Evolutionary conservation across 2,329 filamentous ascomycete genomes (phyloP).

Genomic region (Madurella fahalii): DNA sequence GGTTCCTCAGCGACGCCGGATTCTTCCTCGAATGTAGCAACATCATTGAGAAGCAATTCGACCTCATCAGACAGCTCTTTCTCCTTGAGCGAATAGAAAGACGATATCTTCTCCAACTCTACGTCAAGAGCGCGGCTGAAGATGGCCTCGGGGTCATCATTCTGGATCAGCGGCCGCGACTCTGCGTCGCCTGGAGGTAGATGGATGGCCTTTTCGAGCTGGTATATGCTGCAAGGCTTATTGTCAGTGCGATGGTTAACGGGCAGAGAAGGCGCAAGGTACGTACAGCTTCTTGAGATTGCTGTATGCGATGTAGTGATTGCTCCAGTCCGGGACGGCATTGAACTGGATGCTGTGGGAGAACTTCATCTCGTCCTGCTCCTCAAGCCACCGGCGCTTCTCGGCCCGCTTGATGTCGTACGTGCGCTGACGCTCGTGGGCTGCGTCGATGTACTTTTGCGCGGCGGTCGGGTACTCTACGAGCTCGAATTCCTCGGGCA

Average conservation of each 20-base stretch:
- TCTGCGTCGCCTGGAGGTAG: constrained; percentile 69
- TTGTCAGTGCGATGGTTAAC: background rate
- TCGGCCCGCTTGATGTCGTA: constrained; percentile 45
- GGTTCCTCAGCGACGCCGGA: constrained; percentile 31
- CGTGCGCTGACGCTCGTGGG: constrained; percentile 12
- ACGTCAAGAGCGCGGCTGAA: constrained; percentile 79
- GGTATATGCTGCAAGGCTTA: constrained; percentile 69
- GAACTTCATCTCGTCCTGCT: constrained; percentile 95
- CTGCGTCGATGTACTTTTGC: constrained; percentile 4
- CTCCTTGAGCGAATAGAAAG: constrained; percentile 88
- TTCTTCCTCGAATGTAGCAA: constrained; percentile 57
- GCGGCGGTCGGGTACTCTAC: constrained; percentile 13
- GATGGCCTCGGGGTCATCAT: constrained; percentile 71
- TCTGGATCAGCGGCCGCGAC: constrained; percentile 73
- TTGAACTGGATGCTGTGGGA: constrained; percentile 99
- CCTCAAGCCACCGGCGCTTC: constrained; percentile 68
- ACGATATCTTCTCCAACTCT: constrained; percentile 89
- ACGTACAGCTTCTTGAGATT: constrained; percentile 95
- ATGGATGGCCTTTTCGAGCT: constrained; percentile 81
- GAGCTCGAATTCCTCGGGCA: constrained; percentile 19
- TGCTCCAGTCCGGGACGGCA: constrained; percentile 99
- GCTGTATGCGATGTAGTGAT: constrained; percentile 95
- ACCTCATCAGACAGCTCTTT: constrained; percentile 80
- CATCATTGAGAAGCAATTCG: constrained; percentile 69
- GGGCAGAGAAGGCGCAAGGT: background rate